Percentiles rank a stretch among this genome's conserved stretches.
Evolutionary conservation across 1,284 basidiomycete genomes (phyloP).

Genomic region (Omphalotus olearius): DNA sequence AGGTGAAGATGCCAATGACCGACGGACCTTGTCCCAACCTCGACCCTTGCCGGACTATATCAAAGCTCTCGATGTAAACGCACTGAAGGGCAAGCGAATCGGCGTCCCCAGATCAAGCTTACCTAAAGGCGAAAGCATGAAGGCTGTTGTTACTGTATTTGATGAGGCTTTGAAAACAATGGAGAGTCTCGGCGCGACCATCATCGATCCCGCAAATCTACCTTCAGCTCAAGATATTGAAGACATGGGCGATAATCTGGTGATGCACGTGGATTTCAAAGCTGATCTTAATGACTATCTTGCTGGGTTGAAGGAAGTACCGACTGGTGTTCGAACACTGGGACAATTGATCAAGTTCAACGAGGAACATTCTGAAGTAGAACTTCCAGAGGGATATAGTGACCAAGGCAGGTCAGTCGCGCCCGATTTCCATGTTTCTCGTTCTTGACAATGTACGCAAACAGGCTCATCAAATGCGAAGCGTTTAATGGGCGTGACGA

Average conservation of each 20-base stretch:
- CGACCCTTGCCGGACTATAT: constrained; percentile 49
- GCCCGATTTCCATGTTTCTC: background rate
- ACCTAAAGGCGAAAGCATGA: constrained; percentile 35
- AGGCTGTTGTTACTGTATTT: constrained; percentile 41
- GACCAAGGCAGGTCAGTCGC: constrained; percentile 37
- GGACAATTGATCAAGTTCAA: constrained; percentile 57
- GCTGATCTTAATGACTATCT: constrained; percentile 48
- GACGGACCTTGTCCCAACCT: constrained; percentile 57
- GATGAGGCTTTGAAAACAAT: constrained; percentile 45
- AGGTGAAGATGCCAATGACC: constrained; percentile 55
- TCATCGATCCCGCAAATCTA: constrained; percentile 61
- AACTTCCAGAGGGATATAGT: constrained; percentile 42
- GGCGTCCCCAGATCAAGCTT: constrained; percentile 53
- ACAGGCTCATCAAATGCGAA: constrained; percentile 43
- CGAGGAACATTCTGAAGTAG: constrained; percentile 40
- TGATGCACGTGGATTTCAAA: constrained; percentile 57
- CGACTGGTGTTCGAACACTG: constrained; percentile 49
- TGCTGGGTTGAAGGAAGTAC: constrained; percentile 36
- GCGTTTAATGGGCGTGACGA: constrained; percentile 42
- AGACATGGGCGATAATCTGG: constrained; percentile 45
- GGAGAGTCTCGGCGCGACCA: constrained; percentile 47
- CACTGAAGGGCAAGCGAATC: constrained; percentile 53
- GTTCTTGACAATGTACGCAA: background rate
- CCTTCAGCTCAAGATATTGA: constrained; percentile 52
- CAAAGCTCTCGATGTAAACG: constrained; percentile 43